phyloP scores from a whole-genome alignment of 192 early-diverging fungal species.

The Coemansia sp. region DNA sequence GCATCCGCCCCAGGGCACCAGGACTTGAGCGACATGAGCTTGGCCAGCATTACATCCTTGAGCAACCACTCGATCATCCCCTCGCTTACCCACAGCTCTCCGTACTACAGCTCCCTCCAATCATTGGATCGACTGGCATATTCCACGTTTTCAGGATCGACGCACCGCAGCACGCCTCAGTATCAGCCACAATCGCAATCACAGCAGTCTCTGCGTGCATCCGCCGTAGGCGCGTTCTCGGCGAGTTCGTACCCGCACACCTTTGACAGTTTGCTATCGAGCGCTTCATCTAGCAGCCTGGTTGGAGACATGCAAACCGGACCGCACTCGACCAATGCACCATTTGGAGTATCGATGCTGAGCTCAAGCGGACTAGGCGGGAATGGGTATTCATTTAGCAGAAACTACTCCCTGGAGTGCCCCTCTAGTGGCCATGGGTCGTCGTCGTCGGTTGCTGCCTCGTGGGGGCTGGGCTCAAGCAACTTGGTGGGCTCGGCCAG shows the following conservation, averaged over 20 bases:
- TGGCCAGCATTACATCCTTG: constrained; percentile 30
- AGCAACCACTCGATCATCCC: constrained; percentile 24
- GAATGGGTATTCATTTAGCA: constrained; percentile 14
- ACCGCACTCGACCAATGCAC: neutral
- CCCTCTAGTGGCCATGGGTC: constrained; percentile 8
- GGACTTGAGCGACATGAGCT: constrained; percentile 26
- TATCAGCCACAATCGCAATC: constrained; percentile 12
- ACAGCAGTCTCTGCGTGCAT: neutral
- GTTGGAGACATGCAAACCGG: constrained; percentile 5
- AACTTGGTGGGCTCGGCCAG: constrained; percentile 16
- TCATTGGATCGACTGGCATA: constrained; percentile 39
- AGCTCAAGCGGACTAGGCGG: neutral
- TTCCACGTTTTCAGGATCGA: constrained; percentile 4
- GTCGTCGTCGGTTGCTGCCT: constrained; percentile 15
- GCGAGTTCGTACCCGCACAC: constrained; percentile 12
- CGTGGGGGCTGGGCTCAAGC: constrained; percentile 19
- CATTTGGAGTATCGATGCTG: constrained; percentile 17
- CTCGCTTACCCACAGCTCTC: constrained; percentile 20
- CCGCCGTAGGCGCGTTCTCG: constrained; percentile 1
- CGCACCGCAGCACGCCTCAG: neutral
- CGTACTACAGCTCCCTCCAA: constrained; percentile 44
- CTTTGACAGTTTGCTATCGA: constrained; percentile 20
- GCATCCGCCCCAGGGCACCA: constrained; percentile 10
- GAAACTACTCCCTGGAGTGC: constrained; percentile 34
- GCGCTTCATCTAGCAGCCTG: neutral